Conservation (phyloP, 805 yeast genomes). For the Kregervanrija delftensis region DNA sequence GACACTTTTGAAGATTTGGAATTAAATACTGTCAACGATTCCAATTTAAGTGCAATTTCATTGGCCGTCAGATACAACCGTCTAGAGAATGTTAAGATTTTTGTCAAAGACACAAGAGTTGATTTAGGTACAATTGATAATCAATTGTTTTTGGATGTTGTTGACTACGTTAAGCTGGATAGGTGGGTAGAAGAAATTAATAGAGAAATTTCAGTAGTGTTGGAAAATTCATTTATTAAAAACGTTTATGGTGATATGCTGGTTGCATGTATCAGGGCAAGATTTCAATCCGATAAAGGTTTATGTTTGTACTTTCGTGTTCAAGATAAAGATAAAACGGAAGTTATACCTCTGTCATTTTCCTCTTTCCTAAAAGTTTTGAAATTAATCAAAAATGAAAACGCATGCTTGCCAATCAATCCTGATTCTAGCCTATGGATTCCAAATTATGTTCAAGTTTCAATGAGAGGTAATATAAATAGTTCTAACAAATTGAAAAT, state of each 20-base stretch:
- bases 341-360: conserved; percentile 19
- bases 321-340: conserved; percentile 1
- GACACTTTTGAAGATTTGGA: conserved; percentile 32
- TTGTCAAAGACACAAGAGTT: conserved; percentile 45
- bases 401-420: conserved; percentile 23
- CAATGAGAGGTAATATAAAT: conserved; percentile 19
- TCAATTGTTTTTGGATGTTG: conserved; percentile 28
- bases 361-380: conserved; percentile 27
- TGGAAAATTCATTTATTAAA: conserved; percentile 25
- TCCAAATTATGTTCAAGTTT: conserved; percentile 14
- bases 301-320: conserved; percentile 21
- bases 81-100: conserved; percentile 44
- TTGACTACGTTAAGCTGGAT: conserved; percentile 41
- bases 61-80: conserved; percentile 65
- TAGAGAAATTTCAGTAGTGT: conserved; percentile 25
- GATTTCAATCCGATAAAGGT: conserved; percentile 22
- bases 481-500: conserved; percentile 36
- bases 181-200: conserved; percentile 12
- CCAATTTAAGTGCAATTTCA: conserved; percentile 63
- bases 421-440: conserved; percentile 24
- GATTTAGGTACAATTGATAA: conserved; percentile 32
- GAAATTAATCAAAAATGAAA: conserved; percentile 29
- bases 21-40: conserved; percentile 54
- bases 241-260: conserved; percentile 24
- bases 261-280: conserved; percentile 26